Percentiles rank a stretch among this genome's conserved stretches.
These are phyloP conservation scores for Auxenochlorella protothecoides DNA, from an alignment of 139 green algal species.

Conservation along the genomic window DNA sequence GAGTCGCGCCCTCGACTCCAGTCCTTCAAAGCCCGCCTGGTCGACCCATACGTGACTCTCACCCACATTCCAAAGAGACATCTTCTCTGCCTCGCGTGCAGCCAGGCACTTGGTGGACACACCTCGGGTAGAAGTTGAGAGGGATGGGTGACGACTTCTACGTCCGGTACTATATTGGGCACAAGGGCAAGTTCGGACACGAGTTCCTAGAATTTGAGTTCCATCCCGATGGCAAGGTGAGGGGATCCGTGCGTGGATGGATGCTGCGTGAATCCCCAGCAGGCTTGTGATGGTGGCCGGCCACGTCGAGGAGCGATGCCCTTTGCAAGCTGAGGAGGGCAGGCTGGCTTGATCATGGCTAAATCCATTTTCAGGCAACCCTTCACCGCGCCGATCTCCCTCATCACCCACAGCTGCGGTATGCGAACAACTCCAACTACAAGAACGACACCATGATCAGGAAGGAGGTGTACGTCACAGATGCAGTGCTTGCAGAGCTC, in stretches of 20 bases:
- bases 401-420: slow-evolving; percentile 66
- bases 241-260: neutral
- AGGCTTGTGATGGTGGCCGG: too few species aligned
- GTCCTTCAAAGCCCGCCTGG: too few species aligned
- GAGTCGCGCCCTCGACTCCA: too few species aligned
- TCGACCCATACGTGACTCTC: too few species aligned
- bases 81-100: too few species aligned
- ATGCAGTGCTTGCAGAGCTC: slow-evolving; percentile 75
- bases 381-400: neutral
- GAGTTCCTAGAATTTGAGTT: slow-evolving; percentile 99
- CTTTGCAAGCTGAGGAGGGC: too few species aligned
- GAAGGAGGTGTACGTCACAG: slow-evolving; percentile 71
- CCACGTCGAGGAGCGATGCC: too few species aligned
- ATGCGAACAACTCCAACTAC: slow-evolving; percentile 98
- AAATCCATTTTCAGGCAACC: too few species aligned
- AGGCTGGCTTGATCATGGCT: too few species aligned
- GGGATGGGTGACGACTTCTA: slow-evolving; percentile 71
- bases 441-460: slow-evolving; percentile 95
- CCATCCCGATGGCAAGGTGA: slow-evolving; percentile 70
- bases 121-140: neutral
- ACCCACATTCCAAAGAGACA: too few species aligned
- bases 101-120: too few species aligned
- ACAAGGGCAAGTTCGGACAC: slow-evolving; percentile 86
- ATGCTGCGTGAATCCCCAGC: too few species aligned
- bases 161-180: slow-evolving; percentile 87